phyloP scores from a whole-genome alignment of 75 land plant genomes.

The Pinus albicaulis region DNA sequence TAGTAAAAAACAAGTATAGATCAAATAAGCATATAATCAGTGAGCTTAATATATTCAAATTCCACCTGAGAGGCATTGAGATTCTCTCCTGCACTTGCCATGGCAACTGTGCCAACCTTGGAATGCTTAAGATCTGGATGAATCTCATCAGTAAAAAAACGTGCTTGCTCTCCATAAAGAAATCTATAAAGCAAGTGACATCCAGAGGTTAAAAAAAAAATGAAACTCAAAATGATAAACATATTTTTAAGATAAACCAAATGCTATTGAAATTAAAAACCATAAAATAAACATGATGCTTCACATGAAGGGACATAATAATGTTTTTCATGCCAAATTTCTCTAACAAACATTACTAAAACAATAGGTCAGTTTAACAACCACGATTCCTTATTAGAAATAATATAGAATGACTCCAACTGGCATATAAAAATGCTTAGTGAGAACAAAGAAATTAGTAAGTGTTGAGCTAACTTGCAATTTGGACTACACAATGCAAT shows the following conservation, averaged over 20 bases:
- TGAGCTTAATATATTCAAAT: background rate
- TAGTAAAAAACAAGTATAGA: background rate
- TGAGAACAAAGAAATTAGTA: background rate
- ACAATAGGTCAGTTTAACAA: background rate
- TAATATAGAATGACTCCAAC: background rate
- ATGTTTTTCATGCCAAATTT: background rate
- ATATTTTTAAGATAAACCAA: background rate
- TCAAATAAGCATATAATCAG: background rate
- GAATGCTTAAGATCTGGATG: constrained; percentile 87
- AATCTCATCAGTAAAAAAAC: constrained; percentile 91
- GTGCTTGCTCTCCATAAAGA: constrained; percentile 96
- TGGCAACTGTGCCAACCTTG: constrained; percentile 88
- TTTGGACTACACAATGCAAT: no score
- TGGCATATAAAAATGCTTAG: background rate
- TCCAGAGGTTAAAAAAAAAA: background rate
- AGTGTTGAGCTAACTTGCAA: no score
- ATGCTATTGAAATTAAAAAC: no score
- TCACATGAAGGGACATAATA: background rate
- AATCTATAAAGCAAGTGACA: constrained; percentile 42
- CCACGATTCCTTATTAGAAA: background rate
- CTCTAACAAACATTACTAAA: background rate
- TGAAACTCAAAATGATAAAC: constrained; percentile 4
- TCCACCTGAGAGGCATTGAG: constrained; percentile 99
- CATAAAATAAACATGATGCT: no score
- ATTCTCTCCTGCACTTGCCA: constrained; percentile 99